These are phyloP conservation scores for Stagonosporopsis tanaceti DNA, from an alignment of 2,329 filamentous ascomycete species.

Conservation along the genomic window DNA sequence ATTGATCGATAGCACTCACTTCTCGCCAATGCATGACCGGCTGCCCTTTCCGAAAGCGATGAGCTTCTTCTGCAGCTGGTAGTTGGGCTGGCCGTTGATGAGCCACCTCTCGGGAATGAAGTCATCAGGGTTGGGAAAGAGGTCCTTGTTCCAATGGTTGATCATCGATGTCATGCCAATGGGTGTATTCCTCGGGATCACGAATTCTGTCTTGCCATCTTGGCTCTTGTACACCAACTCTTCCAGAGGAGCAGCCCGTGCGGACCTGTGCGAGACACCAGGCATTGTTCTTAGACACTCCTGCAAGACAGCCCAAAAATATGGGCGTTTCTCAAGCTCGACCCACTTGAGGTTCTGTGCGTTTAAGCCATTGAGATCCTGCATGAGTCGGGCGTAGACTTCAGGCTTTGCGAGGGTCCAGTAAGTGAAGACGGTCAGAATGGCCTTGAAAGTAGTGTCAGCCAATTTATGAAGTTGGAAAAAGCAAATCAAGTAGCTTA, in stretches of 20 bases:
- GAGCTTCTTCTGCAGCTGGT: conserved; percentile 32
- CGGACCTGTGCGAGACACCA: conserved; percentile 35
- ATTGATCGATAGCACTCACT: conserved; percentile 25
- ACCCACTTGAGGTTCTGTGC: conserved; percentile 26
- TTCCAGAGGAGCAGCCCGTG: conserved; percentile 30
- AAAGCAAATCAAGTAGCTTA: conserved; percentile 13
- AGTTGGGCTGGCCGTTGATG: conserved; percentile 28
- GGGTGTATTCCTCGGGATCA: conserved; percentile 37
- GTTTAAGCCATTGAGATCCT: conserved; percentile 28
- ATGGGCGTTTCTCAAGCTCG: conserved; percentile 42
- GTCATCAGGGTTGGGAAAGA: conserved; percentile 41
- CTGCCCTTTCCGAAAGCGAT: conserved; percentile 41
- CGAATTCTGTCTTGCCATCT: conserved; percentile 31
- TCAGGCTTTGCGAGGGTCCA: conserved; percentile 44
- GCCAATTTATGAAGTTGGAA: background rate
- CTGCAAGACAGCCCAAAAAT: conserved; percentile 43
- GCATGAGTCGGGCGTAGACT: conserved; percentile 30
- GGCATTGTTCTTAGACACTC: conserved; percentile 49
- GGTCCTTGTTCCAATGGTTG: conserved; percentile 43
- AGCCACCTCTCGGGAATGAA: conserved; percentile 49
- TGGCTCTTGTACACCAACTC: conserved; percentile 31
- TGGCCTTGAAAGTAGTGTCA: conserved; percentile 22
- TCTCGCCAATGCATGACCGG: conserved; percentile 42
- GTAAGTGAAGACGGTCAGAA: conserved; percentile 44
- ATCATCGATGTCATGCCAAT: conserved; percentile 42